Conservation (phyloP, 345 rosid species). For the Lepidium sativum region DNA sequence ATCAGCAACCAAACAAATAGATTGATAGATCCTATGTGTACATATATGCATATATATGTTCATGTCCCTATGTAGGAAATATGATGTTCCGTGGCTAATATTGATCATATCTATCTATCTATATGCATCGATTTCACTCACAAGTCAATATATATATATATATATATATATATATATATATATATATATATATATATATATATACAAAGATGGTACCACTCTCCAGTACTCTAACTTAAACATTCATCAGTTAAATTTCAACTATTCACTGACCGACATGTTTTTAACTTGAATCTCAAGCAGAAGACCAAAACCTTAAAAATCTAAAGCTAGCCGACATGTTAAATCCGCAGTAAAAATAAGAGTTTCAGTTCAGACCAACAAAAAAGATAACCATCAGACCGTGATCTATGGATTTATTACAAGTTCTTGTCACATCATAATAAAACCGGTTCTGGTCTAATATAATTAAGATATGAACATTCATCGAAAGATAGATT, state of each 20-base stretch:
- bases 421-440: too few relatives aligned
- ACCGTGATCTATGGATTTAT: not conserved
- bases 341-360: not conserved
- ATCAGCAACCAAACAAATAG: conserved; percentile 25
- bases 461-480: too few relatives aligned
- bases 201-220: too few relatives aligned
- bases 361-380: not conserved
- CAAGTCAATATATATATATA: conserved; percentile 19
- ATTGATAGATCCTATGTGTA: conserved; percentile 31
- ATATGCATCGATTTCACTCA: conserved; percentile 17
- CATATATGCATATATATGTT: conserved; percentile 18
- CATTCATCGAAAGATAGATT: too few relatives aligned
- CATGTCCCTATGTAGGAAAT: conserved; percentile 22
- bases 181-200: too few relatives aligned
- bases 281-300: conserved; percentile 12
- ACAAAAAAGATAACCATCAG: not conserved
- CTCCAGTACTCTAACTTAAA: not conserved
- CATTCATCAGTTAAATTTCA: not conserved
- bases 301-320: conserved; percentile 11
- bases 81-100: conserved; percentile 23
- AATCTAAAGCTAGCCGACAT: conserved; percentile 18
- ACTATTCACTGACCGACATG: conserved; percentile 30
- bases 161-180: too few relatives aligned
- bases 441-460: too few relatives aligned
- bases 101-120: conserved; percentile 10